These are phyloP conservation scores for Diaporthe ampelina DNA, from an alignment of 2,329 filamentous ascomycete genomes.

Conservation along the genomic window DNA sequence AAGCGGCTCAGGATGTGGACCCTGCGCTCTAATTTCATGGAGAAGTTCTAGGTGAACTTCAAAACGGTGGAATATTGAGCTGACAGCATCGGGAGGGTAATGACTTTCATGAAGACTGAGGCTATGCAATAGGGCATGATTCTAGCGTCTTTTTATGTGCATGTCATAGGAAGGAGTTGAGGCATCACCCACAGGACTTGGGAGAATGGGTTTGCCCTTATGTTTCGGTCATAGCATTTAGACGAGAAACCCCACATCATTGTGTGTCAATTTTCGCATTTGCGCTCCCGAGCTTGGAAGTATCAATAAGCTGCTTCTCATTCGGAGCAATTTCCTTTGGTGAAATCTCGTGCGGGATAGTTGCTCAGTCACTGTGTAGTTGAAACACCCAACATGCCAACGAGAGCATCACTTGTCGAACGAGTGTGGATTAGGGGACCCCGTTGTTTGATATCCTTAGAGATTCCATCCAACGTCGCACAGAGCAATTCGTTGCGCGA, in stretches of 20 bases:
- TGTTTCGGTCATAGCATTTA: neutral
- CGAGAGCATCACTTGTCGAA: neutral
- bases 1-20: conserved; percentile 97
- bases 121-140: neutral
- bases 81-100: neutral
- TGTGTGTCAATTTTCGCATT: neutral
- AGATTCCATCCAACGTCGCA: too few relatives aligned
- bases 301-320: too few relatives aligned
- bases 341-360: neutral
- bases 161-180: neutral
- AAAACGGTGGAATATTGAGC: neutral
- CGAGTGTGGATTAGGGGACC: too few relatives aligned
- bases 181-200: too few relatives aligned
- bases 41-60: conserved; percentile 45
- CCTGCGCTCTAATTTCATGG: conserved; percentile 11
- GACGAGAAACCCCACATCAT: neutral
- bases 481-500: too few relatives aligned
- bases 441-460: too few relatives aligned
- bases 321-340: neutral
- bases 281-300: too few relatives aligned
- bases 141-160: neutral
- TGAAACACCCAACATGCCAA: neutral
- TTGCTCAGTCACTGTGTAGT: neutral
- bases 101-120: neutral
- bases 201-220: neutral